Evolutionary conservation across 805 yeast genomes (phyloP).

Genomic region (Phaffomyces opuntiae): DNA sequence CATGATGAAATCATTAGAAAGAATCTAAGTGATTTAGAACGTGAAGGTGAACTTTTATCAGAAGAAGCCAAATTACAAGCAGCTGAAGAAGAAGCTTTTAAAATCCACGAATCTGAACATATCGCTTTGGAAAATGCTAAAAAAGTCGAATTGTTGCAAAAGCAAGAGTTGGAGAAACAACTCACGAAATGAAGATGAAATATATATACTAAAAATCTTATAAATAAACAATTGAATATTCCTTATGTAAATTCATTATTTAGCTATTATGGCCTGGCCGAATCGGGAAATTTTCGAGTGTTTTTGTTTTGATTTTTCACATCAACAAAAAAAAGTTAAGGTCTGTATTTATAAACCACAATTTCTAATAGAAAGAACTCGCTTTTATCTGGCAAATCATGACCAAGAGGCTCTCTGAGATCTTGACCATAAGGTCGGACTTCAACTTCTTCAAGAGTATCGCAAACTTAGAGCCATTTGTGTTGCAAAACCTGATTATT

Average conservation of each 20-base stretch:
- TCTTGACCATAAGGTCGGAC: constrained; percentile 16
- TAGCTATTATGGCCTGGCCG: not conserved
- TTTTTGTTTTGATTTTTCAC: not conserved
- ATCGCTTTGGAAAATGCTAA: constrained; percentile 3
- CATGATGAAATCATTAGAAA: constrained; percentile 19
- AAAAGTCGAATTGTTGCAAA: not conserved
- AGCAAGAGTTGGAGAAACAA: constrained; percentile 1
- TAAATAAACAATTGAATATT: not conserved
- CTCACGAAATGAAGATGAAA: not conserved
- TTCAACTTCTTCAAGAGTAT: constrained; percentile 22
- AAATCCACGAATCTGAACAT: constrained; percentile 3
- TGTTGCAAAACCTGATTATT: constrained; percentile 11
- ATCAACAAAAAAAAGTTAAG: not conserved
- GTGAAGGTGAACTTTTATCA: constrained; percentile 4
- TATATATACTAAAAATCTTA: not conserved
- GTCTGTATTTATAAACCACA: not conserved
- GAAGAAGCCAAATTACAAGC: constrained; percentile 6
- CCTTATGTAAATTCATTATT: not conserved
- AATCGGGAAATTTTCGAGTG: constrained; percentile 3
- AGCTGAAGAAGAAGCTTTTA: constrained; percentile 7
- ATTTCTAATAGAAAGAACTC: too few species aligned
- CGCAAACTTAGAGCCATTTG: constrained; percentile 21
- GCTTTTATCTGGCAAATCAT: not conserved
- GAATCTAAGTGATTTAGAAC: constrained; percentile 14
- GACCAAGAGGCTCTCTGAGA: constrained; percentile 18